Conservation (phyloP, 495 filamentous ascomycete genomes). For the Elaphomyces granulatus region DNA sequence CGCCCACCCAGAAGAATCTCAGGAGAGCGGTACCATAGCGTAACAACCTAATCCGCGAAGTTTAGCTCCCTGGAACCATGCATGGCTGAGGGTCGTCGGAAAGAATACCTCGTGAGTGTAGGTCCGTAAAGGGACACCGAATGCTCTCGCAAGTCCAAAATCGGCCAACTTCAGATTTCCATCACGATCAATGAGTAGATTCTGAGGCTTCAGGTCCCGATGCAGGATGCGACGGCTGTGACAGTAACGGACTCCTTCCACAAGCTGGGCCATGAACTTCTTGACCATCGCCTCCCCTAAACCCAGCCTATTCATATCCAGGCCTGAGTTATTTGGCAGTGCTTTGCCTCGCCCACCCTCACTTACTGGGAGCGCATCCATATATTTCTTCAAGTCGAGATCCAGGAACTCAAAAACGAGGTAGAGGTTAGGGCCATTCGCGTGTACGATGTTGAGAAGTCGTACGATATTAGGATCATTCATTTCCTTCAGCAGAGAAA, state of each 20-base stretch:
- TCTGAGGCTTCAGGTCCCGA: constrained; percentile 95
- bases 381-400: constrained; percentile 93
- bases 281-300: constrained; percentile 86
- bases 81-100: too few relatives aligned
- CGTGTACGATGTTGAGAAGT: constrained; percentile 88
- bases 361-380: constrained; percentile 86
- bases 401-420: constrained; percentile 93
- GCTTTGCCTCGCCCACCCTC: constrained; percentile 84
- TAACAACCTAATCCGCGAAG: constrained; percentile 61
- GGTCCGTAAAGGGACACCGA: constrained; percentile 89
- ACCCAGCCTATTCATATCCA: constrained; percentile 54
- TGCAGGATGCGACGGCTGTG: constrained; percentile 91
- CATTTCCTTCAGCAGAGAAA: constrained; percentile 93
- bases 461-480: constrained; percentile 88
- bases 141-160: constrained; percentile 91
- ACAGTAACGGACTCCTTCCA: constrained; percentile 85
- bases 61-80: too few relatives aligned
- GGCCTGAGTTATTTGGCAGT: constrained; percentile 61
- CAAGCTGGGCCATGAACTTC: constrained; percentile 93
- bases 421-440: constrained; percentile 92
- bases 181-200: constrained; percentile 85
- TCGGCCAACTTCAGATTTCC: constrained; percentile 96
- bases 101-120: constrained; percentile 82
- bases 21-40: constrained; percentile 94
- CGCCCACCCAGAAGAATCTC: constrained; percentile 95